A percentile compares a stretch with the other conserved stretches of the same genome.
phyloP scores from a whole-genome alignment of 2,329 filamentous ascomycete species.

The Sporothrix schenckii region DNA sequence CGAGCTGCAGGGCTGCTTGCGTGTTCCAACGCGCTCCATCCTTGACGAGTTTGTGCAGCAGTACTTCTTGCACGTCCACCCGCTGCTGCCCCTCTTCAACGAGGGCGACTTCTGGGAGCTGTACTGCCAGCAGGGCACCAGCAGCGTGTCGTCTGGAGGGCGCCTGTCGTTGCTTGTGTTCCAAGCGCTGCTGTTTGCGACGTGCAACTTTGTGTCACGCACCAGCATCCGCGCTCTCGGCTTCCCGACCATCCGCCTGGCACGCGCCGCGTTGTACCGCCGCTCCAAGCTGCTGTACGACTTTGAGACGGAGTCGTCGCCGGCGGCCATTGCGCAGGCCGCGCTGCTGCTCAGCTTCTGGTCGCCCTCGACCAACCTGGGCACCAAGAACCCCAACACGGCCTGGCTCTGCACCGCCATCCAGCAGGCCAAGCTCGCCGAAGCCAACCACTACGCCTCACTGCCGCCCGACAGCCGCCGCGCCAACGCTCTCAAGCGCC shows the following conservation, averaged over 20 bases:
- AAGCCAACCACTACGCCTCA: conserved; percentile 35
- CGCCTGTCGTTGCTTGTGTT: conserved; percentile 50
- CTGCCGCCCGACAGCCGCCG: conserved; percentile 38
- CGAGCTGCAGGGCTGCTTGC: conserved; percentile 51
- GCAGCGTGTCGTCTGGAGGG: conserved; percentile 38
- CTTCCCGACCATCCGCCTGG: conserved; percentile 32
- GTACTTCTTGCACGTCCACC: conserved; percentile 54
- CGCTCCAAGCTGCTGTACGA: conserved; percentile 46
- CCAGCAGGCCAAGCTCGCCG: conserved; percentile 36
- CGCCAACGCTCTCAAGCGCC: conserved; percentile 48
- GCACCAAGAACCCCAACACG: conserved; percentile 34
- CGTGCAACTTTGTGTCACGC: conserved; percentile 34
- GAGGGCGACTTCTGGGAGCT: conserved; percentile 55
- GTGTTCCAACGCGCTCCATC: conserved; percentile 47
- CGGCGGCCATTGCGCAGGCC: conserved; percentile 48
- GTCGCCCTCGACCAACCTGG: conserved; percentile 37
- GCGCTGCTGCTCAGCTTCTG: conserved; percentile 51
- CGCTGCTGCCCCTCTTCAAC: conserved; percentile 49
- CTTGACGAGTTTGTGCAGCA: conserved; percentile 54
- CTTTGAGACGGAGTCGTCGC: conserved; percentile 50
- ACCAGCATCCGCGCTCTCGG: conserved; percentile 34
- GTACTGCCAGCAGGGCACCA: conserved; percentile 39
- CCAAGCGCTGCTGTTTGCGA: conserved; percentile 49
- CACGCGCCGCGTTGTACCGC: conserved; percentile 34
- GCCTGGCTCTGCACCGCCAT: conserved; percentile 36